Percentiles rank a stretch among this genome's conserved stretches.
phyloP scores from a whole-genome alignment of 164 flowering plant genomes.

The Magnolia changhungtana region DNA sequence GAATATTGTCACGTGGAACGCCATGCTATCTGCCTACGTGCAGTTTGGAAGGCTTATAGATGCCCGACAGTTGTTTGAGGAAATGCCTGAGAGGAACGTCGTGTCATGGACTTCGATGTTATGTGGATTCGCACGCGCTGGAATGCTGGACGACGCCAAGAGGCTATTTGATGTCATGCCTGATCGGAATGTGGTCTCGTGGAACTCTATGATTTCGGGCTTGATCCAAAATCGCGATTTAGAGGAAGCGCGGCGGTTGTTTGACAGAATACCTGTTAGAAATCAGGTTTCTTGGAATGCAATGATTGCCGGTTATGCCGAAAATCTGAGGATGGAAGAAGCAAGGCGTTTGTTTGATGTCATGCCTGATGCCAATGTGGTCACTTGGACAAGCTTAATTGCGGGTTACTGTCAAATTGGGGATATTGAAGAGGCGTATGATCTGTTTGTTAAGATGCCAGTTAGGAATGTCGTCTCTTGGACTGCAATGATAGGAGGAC shows the following conservation, averaged over 20 bases:
- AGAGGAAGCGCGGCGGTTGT: conserved; percentile 39
- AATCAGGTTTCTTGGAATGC: conserved; percentile 46
- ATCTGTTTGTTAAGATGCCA: conserved; percentile 48
- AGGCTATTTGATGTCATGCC: conserved; percentile 49
- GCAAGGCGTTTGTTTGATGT: conserved; percentile 45
- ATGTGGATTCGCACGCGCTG: conserved; percentile 35
- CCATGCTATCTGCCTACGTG: conserved; percentile 50
- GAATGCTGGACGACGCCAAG: conserved; percentile 23
- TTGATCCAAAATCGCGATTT: conserved; percentile 43
- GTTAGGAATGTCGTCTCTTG: conserved; percentile 57
- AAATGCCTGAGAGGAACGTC: conserved; percentile 48
- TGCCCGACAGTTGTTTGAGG: conserved; percentile 39
- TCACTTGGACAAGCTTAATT: conserved; percentile 64
- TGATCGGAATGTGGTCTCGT: conserved; percentile 46
- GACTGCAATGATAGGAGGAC: conserved; percentile 77
- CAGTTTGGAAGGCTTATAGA: conserved; percentile 37
- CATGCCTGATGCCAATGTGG: conserved; percentile 42
- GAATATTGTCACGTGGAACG: conserved; percentile 46
- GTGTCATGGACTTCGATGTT: conserved; percentile 60
- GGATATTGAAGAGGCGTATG: conserved; percentile 42
- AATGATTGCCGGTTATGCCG: conserved; percentile 46
- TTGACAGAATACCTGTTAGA: conserved; percentile 38
- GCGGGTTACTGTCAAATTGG: conserved; percentile 56
- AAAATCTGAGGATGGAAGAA: conserved; percentile 39
- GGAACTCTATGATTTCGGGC: conserved; percentile 59